These are phyloP conservation scores for Paramecium sonneborni DNA, from an alignment of 73 alveolate genomes.

Conservation along the genomic window DNA sequence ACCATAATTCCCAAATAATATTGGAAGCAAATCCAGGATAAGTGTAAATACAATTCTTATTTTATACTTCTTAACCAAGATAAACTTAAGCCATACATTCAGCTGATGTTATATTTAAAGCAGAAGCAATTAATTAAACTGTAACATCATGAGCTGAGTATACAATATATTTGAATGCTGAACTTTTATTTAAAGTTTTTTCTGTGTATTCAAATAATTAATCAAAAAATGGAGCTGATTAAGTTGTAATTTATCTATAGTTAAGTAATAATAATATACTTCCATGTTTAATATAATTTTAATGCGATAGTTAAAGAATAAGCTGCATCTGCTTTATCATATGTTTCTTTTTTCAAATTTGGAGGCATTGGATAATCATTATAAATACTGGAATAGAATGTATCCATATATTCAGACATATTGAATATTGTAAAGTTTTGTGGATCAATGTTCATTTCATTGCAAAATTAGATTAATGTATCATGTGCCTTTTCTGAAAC, in stretches of 20 bases:
- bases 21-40: conserved; percentile 62
- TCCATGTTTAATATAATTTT: not conserved
- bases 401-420: conserved; percentile 44
- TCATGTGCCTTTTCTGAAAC: not conserved
- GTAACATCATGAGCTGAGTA: conserved; percentile 68
- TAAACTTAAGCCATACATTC: conserved; percentile 59
- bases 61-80: not conserved
- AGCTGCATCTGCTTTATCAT: not conserved
- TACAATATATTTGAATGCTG: conserved; percentile 36
- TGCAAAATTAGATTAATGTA: not conserved
- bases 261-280: no score
- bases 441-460: not conserved
- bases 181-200: not conserved
- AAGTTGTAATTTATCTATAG: not conserved
- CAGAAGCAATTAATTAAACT: conserved; percentile 33
- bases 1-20: conserved; percentile 57
- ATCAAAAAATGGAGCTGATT: conserved; percentile 58
- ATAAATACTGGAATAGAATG: not conserved
- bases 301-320: conserved; percentile 6
- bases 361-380: conserved; percentile 43
- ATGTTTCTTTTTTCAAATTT: not conserved
- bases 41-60: conserved; percentile 37
- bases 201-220: conserved; percentile 17
- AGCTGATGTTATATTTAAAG: conserved; percentile 55
- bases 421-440: not conserved